Evolutionary conservation across 805 yeast genomes (phyloP), one percentile per base, ranked within the genome.

Genomic region (Suhomyces emberorum): DNA sequence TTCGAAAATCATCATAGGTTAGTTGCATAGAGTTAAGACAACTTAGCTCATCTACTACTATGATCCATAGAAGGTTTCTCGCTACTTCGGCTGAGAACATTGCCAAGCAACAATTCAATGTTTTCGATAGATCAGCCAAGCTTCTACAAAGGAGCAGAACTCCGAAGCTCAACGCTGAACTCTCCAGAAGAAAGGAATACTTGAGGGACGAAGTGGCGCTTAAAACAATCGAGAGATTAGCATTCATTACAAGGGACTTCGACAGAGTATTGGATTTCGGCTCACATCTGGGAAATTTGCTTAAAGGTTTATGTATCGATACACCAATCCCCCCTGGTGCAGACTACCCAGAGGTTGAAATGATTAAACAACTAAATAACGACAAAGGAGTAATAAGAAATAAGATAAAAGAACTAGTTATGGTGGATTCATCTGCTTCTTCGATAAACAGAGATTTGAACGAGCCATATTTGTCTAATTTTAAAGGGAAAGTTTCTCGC

Each of bases 191-290:
- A 43, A 84, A 75, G 8, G 95, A 87, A 46, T 87, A 85, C 49
- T 59, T 87, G 17, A 68, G 88, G 28, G 80, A 82, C 49, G 93
- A 85, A 53, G 77, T 84, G 6, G 88, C 93, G 1, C 52, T 68
- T 16, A 73, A 85, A 35, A 79, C 88, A 7, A 76, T 85, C 17
- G 95, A 86, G 44, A 69, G 95, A 44, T 58, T 87, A 35, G 79
- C 88, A 2, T 82, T 84, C 55, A 74, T 87, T 32, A 78, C 83
- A 30, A 67, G 88, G 32, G 72, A 74, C 15, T 80, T 85, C 48
- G 64, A 72, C 14, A 64, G 66, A 15, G 72, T 82, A 23, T 59
- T 86, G 39, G 95, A 87, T 53, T 72, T 83, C 39, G 95, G 95
- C 3, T 71, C 82, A 8, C 79, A 84, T 31, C 70, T 81, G 36